phyloP scores from a whole-genome alignment of 139 green algal genomes.

The Raphidocelis subcapitata region DNA sequence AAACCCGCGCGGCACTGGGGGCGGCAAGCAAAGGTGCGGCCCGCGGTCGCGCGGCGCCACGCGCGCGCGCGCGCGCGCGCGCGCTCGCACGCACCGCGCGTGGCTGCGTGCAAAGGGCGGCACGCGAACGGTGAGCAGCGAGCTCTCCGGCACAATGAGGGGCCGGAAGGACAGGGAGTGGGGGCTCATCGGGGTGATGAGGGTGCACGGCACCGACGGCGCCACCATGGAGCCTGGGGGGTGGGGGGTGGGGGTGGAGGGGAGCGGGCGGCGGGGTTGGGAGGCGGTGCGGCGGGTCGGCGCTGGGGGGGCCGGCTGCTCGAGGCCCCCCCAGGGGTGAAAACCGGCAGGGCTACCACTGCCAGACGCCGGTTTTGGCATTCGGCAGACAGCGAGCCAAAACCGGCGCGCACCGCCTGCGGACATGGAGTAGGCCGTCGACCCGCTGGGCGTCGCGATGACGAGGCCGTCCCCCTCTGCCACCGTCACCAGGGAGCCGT shows the following conservation, averaged over 20 bases:
- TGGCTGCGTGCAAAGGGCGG: constrained; percentile 5
- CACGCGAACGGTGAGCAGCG: constrained; percentile 46
- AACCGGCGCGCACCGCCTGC: constrained; percentile 68
- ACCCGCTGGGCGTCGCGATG: constrained; percentile 70
- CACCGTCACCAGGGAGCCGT: constrained; percentile 78
- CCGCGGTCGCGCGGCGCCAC: no score
- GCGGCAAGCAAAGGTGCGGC: no score
- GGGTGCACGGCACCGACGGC: constrained; percentile 81
- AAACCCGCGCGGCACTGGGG: no score
- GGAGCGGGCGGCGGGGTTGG: no score
- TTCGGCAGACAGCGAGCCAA: no score
- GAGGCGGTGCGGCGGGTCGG: no score
- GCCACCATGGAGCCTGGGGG: constrained; percentile 75
- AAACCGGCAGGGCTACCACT: no score
- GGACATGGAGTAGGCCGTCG: constrained; percentile 86
- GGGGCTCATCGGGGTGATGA: constrained; percentile 86
- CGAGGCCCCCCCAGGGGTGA: not conserved
- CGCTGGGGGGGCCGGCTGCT: not conserved
- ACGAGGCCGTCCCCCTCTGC: constrained; percentile 84
- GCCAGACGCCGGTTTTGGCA: no score
- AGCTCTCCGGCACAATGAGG: constrained; percentile 81
- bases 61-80: no score
- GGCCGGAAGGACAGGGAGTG: constrained; percentile 80
- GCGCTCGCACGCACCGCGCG: constrained; percentile 4
- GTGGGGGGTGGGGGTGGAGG: no score